Percentiles rank a stretch among this genome's conserved stretches.
phyloP scores from a whole-genome alignment of 306 rosid species.

The Dicorynia guianensis region DNA sequence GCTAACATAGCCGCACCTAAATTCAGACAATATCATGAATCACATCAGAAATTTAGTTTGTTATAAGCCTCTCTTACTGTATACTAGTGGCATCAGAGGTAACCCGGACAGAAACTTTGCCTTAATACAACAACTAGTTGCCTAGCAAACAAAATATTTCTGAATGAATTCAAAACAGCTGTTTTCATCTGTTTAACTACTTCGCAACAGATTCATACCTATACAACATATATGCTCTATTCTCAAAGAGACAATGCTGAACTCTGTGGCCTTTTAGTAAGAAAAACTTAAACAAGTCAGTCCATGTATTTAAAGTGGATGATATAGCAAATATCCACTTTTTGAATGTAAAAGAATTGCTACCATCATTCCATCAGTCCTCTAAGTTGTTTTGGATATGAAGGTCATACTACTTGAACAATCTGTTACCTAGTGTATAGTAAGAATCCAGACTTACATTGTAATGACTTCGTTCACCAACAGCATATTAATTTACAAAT shows the following conservation, averaged over 20 bases:
- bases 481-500: neutral
- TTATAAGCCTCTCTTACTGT: neutral
- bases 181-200: neutral
- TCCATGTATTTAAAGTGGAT: neutral
- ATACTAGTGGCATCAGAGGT: neutral
- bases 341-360: neutral
- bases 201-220: neutral
- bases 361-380: neutral
- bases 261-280: neutral
- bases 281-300: neutral
- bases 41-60: conserved; percentile 23
- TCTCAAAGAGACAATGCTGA: neutral
- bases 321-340: neutral
- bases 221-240: neutral
- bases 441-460: neutral
- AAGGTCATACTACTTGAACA: neutral
- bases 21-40: conserved; percentile 38
- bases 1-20: conserved; percentile 90
- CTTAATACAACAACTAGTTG: neutral
- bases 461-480: neutral
- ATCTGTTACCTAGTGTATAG: neutral
- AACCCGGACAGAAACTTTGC: neutral
- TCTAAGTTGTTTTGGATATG: neutral
- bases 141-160: neutral
- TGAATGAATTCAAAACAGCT: neutral